Percentiles rank a stretch among this genome's conserved stretches.
Evolutionary conservation across 805 yeast genomes (phyloP).

Genomic region (Lipomyces chichibuensis): DNA sequence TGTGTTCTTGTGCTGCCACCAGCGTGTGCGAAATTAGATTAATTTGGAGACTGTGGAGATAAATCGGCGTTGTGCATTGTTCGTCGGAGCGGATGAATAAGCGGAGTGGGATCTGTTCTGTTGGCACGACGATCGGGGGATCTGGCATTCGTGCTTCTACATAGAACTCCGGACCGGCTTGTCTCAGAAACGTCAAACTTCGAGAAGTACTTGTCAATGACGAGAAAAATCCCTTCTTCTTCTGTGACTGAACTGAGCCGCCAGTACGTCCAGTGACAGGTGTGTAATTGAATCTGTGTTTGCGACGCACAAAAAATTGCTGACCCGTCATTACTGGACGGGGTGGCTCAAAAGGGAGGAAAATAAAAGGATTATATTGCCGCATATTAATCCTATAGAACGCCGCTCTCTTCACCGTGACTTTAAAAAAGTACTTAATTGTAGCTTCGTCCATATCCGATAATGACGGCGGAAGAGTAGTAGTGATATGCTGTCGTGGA

Average conservation of each 20-base stretch:
- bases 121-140: conserved; percentile 55
- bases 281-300: conserved; percentile 29
- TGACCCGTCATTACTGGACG: conserved; percentile 24
- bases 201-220: conserved; percentile 4
- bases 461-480: conserved; percentile 43
- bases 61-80: conserved; percentile 47
- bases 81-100: conserved; percentile 22
- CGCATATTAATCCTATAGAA: conserved; percentile 54
- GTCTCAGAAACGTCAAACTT: conserved; percentile 16
- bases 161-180: conserved; percentile 38
- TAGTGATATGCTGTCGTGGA: conserved; percentile 31
- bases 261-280: not conserved
- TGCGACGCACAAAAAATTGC: conserved; percentile 52
- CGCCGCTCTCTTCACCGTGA: conserved; percentile 59
- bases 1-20: conserved; percentile 40
- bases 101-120: conserved; percentile 41
- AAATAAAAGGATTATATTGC: conserved; percentile 54
- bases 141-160: conserved; percentile 56
- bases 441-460: conserved; percentile 36
- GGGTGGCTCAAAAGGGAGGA: conserved; percentile 51
- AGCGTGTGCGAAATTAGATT: conserved; percentile 41
- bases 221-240: conserved; percentile 19
- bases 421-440: conserved; percentile 53
- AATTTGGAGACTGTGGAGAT: conserved; percentile 49
- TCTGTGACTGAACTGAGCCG: not conserved